Evolutionary conservation across 192 early-diverging fungal genomes (phyloP).

Genomic region (Entophlyctis luteolus): DNA sequence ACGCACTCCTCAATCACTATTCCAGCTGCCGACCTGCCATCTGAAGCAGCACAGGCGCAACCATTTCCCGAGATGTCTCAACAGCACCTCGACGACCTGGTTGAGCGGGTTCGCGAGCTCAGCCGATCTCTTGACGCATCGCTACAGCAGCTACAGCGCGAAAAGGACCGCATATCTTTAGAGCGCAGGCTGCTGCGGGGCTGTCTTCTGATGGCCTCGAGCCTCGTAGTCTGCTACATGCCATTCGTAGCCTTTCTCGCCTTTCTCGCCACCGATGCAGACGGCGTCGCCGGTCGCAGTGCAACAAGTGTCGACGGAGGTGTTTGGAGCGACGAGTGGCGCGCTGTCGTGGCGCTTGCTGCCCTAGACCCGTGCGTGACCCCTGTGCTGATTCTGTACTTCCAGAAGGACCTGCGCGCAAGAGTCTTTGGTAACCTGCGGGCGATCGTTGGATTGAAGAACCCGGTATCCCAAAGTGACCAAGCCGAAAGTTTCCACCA

Average conservation of each 20-base stretch:
- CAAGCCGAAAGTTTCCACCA: too few species aligned
- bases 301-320: too few species aligned
- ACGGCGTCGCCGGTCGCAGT: too few species aligned
- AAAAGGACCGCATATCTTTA: not conserved
- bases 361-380: not conserved
- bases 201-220: not conserved
- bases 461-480: too few species aligned
- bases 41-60: not conserved
- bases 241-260: not conserved
- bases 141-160: not conserved
- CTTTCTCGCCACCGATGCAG: too few species aligned
- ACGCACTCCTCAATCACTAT: not conserved
- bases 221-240: not conserved
- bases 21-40: not conserved
- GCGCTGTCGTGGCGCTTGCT: not conserved
- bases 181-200: not conserved
- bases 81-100: not conserved
- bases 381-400: conserved; percentile 1
- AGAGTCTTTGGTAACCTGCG: too few species aligned
- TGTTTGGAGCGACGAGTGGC: not conserved
- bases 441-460: too few species aligned
- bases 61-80: not conserved
- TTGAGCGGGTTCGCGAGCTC: not conserved
- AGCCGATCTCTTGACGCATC: not conserved
- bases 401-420: not conserved